Base-by-base conservation (phyloP, 2,329 filamentous ascomycete genomes). In the Xylaria arbuscula region DNA sequence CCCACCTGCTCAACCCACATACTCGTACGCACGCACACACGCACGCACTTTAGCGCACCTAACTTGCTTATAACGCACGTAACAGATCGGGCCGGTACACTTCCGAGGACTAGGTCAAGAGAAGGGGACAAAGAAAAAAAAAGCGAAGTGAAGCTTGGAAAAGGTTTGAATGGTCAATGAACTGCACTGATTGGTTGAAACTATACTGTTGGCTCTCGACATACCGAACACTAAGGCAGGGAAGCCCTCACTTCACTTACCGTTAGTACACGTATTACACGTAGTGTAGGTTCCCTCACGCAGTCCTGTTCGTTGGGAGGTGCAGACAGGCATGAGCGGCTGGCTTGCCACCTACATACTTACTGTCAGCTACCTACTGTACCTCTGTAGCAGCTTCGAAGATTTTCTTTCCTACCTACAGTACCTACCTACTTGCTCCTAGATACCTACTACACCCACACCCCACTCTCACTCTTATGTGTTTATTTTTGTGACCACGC, bases 401-500 rank as follows among this genome's bases (percentile, higher is more conserved):
- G 40, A 15, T 22, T 38, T 38, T 50, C 17, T 32, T 22, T n/a
- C 17, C 11, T 34, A 28, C 34, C 0, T 36, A 15, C n/a, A n/a
- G n/a, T n/a, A n/a, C 38, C 1, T 42, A 15, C n/a, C 17, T 13
- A n/a, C n/a, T 17, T 17, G n/a, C 40, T 15, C 40, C 40, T 17
- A 45, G 15, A 45, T 28, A 28, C n/a, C 40, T 15, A 36, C 19
- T 54, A 24, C 34, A 22, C 22, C n/a, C 59, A 34, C 24, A 36
- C 50, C 58, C 53, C 34, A n/a, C 57, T 48, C 42, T 22, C 56
- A 51, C 24, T 32, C 42, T 47, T 17, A 9, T 53, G 54, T 64
- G 56, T 69, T 67, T 69, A 69, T 70, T 67, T 69, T 62, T 64
- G 64, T 63, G 58, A 71, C 69, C 69, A 67, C 69, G 64, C 67